phyloP scores from a whole-genome alignment of 1,284 basidiomycete genomes.

The Leccinum angustisporum region DNA sequence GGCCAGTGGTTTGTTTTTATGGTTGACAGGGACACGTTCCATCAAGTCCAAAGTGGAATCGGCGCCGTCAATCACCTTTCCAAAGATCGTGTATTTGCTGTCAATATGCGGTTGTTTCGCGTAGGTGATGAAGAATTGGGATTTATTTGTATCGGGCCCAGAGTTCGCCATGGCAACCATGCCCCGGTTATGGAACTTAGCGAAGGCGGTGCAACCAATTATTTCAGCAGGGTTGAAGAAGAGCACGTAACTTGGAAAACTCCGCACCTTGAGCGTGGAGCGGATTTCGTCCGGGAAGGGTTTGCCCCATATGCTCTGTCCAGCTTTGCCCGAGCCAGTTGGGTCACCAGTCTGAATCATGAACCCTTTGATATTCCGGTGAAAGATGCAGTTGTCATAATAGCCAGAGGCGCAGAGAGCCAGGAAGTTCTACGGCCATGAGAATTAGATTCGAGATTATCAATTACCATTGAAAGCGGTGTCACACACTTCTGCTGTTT shows the following conservation, averaged over 20 bases:
- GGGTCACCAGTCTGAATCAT: constrained; percentile 95
- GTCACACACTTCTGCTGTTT: constrained; percentile 80
- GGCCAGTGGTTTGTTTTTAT: constrained; percentile 84
- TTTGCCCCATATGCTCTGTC: constrained; percentile 84
- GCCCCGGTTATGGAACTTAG: constrained; percentile 85
- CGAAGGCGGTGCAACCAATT: not conserved
- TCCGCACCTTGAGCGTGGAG: constrained; percentile 82
- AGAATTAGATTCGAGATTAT: constrained; percentile 6
- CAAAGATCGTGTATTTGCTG: constrained; percentile 93
- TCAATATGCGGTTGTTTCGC: constrained; percentile 90
- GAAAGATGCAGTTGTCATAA: constrained; percentile 87
- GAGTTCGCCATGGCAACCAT: constrained; percentile 98
- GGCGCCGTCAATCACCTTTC: constrained; percentile 91
- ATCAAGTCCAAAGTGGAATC: constrained; percentile 88
- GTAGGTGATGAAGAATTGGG: constrained; percentile 94
- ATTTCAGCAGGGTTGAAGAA: not conserved
- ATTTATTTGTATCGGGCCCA: constrained; percentile 92
- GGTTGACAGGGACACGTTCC: constrained; percentile 87
- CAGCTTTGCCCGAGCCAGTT: constrained; percentile 76
- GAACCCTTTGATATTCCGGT: constrained; percentile 94
- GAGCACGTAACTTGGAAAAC: not conserved
- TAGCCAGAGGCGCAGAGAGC: constrained; percentile 89
- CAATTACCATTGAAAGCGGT: not conserved
- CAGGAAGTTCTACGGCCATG: constrained; percentile 78
- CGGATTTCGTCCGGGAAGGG: constrained; percentile 89